Evolutionary conservation across 768 basidiomycete genomes (phyloP).

Genomic region (Rhodosporidiobolus sp.): DNA sequence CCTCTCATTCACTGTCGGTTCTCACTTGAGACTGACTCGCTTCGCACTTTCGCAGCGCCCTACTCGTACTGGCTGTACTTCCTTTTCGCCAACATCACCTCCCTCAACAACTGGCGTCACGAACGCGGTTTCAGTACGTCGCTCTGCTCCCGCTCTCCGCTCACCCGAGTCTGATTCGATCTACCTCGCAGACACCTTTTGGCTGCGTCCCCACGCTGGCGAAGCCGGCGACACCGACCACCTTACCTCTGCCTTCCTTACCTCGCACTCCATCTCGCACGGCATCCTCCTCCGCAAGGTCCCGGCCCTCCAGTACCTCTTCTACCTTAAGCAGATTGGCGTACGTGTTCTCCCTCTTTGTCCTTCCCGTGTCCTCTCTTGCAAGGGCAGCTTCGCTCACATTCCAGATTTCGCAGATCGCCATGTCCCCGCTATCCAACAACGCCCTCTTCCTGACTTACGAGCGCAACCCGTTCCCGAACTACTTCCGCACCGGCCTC

Average conservation of each 20-base stretch:
- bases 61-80: conserved; percentile 74
- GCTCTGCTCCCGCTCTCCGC: neutral
- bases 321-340: conserved; percentile 89
- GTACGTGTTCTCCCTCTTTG: neutral
- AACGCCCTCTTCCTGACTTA: conserved; percentile 96
- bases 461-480: conserved; percentile 92
- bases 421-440: conserved; percentile 97
- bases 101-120: conserved; percentile 87
- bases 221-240: conserved; percentile 99
- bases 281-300: conserved; percentile 98
- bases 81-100: conserved; percentile 94
- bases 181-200: conserved; percentile 73
- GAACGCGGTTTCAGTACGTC: conserved; percentile 82
- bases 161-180: neutral
- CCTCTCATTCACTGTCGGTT: neutral
- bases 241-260: conserved; percentile 90
- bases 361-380: neutral
- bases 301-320: conserved; percentile 92
- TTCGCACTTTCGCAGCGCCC: neutral
- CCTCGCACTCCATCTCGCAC: conserved; percentile 96
- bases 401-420: conserved; percentile 56
- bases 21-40: neutral
- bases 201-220: conserved; percentile 91
- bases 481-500: conserved; percentile 88
- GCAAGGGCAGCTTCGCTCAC: too few relatives aligned